Conservation (phyloP, 2,329 filamentous ascomycete genomes). For the Penicillium sp. region DNA sequence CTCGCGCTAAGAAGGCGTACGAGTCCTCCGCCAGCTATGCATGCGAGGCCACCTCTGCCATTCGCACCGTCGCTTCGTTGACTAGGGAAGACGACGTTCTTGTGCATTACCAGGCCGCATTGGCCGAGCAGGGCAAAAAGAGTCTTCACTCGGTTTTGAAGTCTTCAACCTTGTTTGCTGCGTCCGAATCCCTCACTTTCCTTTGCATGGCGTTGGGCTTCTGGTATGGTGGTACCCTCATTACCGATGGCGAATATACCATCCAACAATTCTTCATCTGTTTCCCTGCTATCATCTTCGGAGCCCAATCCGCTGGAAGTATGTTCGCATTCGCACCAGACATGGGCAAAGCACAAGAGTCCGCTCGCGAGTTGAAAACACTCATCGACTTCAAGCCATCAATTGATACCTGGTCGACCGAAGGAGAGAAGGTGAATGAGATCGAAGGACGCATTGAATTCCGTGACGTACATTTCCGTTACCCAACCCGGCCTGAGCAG, state of each 20-base stretch:
- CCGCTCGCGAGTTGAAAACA: slow-evolving; percentile 39
- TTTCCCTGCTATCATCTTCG: slow-evolving; percentile 44
- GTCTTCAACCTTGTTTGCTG: slow-evolving; percentile 11
- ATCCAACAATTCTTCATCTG: slow-evolving; percentile 45
- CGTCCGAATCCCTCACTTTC: slow-evolving; percentile 3
- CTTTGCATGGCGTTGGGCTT: slow-evolving; percentile 30
- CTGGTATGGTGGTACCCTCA: slow-evolving; percentile 61
- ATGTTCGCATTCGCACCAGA: slow-evolving; percentile 33
- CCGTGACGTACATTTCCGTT: slow-evolving; percentile 57
- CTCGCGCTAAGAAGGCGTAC: not conserved
- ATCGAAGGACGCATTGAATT: slow-evolving; percentile 84
- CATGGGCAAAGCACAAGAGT: slow-evolving; percentile 26
- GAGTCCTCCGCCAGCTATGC: slow-evolving; percentile 5
- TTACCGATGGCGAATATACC: slow-evolving; percentile 50
- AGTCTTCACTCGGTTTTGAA: slow-evolving; percentile 26
- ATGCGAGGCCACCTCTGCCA: slow-evolving; percentile 6
- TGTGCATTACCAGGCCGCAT: slow-evolving; percentile 46
- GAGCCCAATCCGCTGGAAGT: slow-evolving; percentile 27
- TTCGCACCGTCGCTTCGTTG: slow-evolving; percentile 10
- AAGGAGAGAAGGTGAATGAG: slow-evolving; percentile 30
- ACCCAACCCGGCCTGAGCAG: slow-evolving; percentile 15
- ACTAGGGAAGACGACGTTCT: slow-evolving; percentile 26
- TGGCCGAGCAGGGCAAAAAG: slow-evolving; percentile 51
- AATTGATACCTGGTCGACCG: slow-evolving; percentile 23
- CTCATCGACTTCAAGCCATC: slow-evolving; percentile 46